Base-by-base conservation (phyloP, 139 green algal genomes). In the Trebouxia sp. region DNA sequence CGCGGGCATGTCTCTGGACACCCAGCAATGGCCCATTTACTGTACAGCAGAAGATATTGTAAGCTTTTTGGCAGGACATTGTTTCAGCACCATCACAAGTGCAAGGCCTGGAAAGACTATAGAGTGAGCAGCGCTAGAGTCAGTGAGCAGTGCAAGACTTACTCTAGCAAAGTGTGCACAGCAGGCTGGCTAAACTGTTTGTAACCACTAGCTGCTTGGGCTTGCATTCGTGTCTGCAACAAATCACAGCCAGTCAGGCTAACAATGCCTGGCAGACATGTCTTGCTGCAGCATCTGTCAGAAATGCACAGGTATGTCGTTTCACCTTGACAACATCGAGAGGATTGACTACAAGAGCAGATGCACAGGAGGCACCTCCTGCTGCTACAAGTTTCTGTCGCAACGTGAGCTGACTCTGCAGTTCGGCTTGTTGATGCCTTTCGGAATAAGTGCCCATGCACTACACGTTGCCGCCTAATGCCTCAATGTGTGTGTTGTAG, bases 311-410 rank as follows among this genome's bases (percentile, higher is more conserved):
- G 38, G 37, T 15, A 51, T n/a, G 6, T 10, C 37, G 9, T 17
- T 30, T 1, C 42, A 79, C 92, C 87, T 97, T 97, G 9, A 95
- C 86, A 1, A 97, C 92, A 83, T 97, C 93, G 10, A 97, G 82
- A 0, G 93, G 93, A 77, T 96, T 97, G 24, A 94, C 90, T 1
- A 95, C 84, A 10, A 94, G 28, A 1, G 90, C 92, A 5, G 90
- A 90, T 0, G 92, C 86, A 5, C 94, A 37, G 0, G 89, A 92
- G 1, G 93, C 90, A 2, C 92, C 92, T 15, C 91, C 93, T 35
- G 92, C 92, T 0, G 87, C 80, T 32, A 84, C n/a, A 20, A 75
- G 62, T 35, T 72, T 72, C 32, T 72, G 62, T 45, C 35, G 32
- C 32, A 72, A 45, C 32, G n/a, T 72, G 1, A 72, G 32, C 17